Evolutionary conservation across 768 basidiomycete species (phyloP), one percentile per base, ranked within the genome.

Genomic region (Tricholoma furcatifolium): DNA sequence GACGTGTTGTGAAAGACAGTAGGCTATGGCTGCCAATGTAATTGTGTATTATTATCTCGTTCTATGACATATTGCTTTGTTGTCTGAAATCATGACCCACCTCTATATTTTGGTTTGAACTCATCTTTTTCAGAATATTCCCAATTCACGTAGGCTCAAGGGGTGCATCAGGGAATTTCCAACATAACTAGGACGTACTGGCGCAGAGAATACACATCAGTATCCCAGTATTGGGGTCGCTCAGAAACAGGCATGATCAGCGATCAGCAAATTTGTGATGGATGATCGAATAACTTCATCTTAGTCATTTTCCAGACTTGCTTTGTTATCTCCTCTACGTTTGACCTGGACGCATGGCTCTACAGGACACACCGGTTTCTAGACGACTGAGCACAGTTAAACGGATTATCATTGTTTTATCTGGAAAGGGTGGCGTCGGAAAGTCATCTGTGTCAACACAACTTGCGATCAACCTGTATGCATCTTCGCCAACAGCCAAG

Each of bases 391-490:
- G 76, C 52, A 73, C 76, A 2, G 83, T 99, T 60, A 87, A 87
- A 60, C 81, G 93, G 62, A 83, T 99, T 66, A 84, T 99, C 59
- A 84, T 98, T 57, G 93, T 99, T 51, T 81, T 95, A 36, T 92
- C 94, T 0, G 97, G 97, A 7, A 99, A 99, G 70, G 97, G 97
- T 31, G 97, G 96, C 32, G 97, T 98, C 38, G 97, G 97, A 51
- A 99, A 99, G 73, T 98, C 95, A n/a, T 96, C 93, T 1, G 88
- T 98, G 20, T 85, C 93, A 2, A 83, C 88, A 6, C 97, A 98
- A 61, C 80, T 98, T 27, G 95, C 97, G 0, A 81, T 98, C 45
- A 91, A 85, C 56, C 83, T 99, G 7, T 83, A 90, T 71, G 75
- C 77, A 2, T 85, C 81, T 20, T 79, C 84, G 2, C 83, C 87